phyloP scores from a whole-genome alignment of 805 yeast species.

The Sugiyamaella valdiviana region DNA sequence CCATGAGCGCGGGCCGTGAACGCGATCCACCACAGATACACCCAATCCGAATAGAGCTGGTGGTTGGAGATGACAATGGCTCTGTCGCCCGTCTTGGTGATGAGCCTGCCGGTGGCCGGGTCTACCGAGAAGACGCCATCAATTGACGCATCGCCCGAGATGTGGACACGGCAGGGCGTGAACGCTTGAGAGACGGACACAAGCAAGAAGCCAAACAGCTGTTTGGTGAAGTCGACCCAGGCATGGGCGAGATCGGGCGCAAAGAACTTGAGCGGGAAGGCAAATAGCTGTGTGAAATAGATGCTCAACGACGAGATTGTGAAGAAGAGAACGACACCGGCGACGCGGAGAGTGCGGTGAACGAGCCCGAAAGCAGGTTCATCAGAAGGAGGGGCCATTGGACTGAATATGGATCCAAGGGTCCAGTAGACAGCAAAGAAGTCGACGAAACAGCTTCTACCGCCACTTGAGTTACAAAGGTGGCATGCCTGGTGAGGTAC shows the following conservation, averaged over 20 bases:
- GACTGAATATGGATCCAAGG: no score
- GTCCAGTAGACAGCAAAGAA: no score
- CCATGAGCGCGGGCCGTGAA: constrained; percentile 64
- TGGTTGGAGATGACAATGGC: constrained; percentile 79
- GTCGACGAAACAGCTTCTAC: no score
- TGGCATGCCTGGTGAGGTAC: no score
- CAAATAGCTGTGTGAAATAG: constrained; percentile 24
- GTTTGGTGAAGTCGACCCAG: constrained; percentile 31
- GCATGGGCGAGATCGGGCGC: constrained; percentile 25
- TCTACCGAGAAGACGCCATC: constrained; percentile 22
- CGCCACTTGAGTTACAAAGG: no score
- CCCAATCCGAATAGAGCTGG: constrained; percentile 93
- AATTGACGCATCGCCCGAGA: constrained; percentile 27
- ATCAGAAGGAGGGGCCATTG: neutral
- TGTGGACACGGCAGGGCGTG: constrained; percentile 26
- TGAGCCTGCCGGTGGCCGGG: constrained; percentile 18
- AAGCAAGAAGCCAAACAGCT: constrained; percentile 28
- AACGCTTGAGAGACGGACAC: constrained; percentile 26
- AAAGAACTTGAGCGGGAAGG: constrained; percentile 26
- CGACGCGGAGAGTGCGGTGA: constrained; percentile 7
- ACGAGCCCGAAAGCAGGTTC: neutral
- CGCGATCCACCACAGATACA: constrained; percentile 78
- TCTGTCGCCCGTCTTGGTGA: constrained; percentile 39
- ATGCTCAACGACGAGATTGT: constrained; percentile 13
- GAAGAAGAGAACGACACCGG: constrained; percentile 10